Evolutionary conservation across 305 asterid genomes (phyloP), one percentile per base, ranked within the genome.

Genomic region (Withania somnifera): DNA sequence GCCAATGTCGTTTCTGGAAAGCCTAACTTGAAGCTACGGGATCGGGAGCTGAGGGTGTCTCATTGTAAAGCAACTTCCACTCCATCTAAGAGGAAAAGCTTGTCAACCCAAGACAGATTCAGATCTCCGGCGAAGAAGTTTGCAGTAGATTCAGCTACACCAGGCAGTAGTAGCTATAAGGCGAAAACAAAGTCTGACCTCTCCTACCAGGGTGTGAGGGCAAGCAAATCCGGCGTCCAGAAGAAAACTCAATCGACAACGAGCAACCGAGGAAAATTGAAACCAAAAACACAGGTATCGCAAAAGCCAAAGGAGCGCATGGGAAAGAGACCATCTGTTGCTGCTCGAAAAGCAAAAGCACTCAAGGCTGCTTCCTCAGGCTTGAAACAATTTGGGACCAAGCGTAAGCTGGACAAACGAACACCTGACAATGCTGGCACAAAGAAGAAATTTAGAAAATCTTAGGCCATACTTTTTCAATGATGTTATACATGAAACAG

Each of bases 141-240:
- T 11, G 85, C 88, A 28, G 76, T 56, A 38, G 82, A 68, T 56
- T 67, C 89, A 11, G 85, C 87, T 82, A 87, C 83, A 30, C 86
- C 88, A 34, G 93, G 83, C 57, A 78, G 84, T 82, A 82, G 82
- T 36, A 53, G 80, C 75, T 66, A 9, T 17, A 84, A 67, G 78
- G 58, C 17, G 8, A 87, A 83, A 68, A 36, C 86, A 40, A 90
- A 82, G 84, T 76, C 87, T 36, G 30, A 67, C 81, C 11, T 83
- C 57, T 86, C 94, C 19, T 95, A 95, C 86, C 99, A 95, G 90
- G 98, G 99, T 17, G 76, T 95, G 85, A 90, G 85, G 34, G 97
- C 98, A 10, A 94, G 87, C 89, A 94, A 95, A 86, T 87, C 95
- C 0, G 97, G 97, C 38, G 84, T 81, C 17, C 90, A 90, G 83